Conservation (phyloP, 768 basidiomycete species). For the Termitomyces eurrhizus region DNA sequence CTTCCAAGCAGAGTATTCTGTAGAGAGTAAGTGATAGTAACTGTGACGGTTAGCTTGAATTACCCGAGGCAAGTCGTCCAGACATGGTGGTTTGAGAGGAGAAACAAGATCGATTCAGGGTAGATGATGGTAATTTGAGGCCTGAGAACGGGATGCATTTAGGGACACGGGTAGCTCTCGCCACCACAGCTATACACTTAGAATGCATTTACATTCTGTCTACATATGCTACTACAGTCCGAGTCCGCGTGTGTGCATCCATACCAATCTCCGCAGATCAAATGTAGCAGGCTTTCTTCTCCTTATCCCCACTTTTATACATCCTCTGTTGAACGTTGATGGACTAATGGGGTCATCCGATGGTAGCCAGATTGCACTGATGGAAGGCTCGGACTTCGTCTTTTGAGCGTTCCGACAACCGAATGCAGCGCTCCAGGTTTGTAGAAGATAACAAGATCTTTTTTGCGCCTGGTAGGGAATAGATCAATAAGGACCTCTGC, state of each 20-base stretch:
- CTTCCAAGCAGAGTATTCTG: too few species aligned
- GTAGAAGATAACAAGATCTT: slow-evolving; percentile 82
- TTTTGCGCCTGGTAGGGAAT: slow-evolving; percentile 31
- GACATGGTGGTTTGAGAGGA: slow-evolving; percentile 39
- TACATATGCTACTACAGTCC: not conserved
- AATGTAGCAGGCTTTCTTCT: not conserved
- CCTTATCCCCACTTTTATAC: slow-evolving; percentile 50
- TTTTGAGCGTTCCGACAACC: slow-evolving; percentile 72
- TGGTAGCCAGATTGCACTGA: slow-evolving; percentile 85
- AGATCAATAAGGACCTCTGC: not conserved
- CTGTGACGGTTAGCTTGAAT: not conserved
- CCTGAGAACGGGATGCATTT: not conserved
- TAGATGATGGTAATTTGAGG: not conserved
- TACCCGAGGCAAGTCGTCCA: slow-evolving; percentile 62
- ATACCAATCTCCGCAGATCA: not conserved
- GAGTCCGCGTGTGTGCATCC: not conserved
- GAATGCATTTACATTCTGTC: not conserved
- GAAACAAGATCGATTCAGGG: slow-evolving; percentile 7
- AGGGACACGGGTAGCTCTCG: not conserved
- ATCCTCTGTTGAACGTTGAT: slow-evolving; percentile 60
- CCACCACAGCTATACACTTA: not conserved
- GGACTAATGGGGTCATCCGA: slow-evolving; percentile 71
- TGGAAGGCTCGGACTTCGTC: slow-evolving; percentile 75
- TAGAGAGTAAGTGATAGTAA: not conserved
- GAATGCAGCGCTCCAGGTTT: slow-evolving; percentile 80